Evolutionary conservation across 345 rosid species (phyloP).

Genomic region (Arabis alpina): DNA sequence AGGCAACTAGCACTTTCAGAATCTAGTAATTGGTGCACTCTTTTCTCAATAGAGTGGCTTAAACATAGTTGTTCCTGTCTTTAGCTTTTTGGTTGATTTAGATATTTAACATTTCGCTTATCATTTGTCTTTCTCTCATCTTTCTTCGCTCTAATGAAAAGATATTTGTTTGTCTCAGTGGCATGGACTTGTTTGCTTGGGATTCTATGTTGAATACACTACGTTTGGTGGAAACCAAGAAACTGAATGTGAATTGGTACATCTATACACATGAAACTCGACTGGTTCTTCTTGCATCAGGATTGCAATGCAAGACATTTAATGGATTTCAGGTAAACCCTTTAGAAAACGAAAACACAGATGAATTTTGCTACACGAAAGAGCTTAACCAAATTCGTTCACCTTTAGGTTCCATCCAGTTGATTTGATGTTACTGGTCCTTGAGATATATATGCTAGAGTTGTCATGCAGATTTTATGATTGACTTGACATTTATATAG

Average conservation of each 20-base stretch:
- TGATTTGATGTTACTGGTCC: conserved; percentile 6
- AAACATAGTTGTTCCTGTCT: conserved; percentile 21
- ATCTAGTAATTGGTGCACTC: conserved; percentile 6
- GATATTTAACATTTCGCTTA: conserved; percentile 9
- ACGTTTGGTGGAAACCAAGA: conserved; percentile 79
- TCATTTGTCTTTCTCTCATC: conserved; percentile 4
- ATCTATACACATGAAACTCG: conserved; percentile 95
- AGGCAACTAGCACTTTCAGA: conserved; percentile 18
- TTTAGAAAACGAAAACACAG: not conserved
- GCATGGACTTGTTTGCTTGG: conserved; percentile 80
- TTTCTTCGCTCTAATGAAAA: conserved; percentile 29
- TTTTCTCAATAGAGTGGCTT: conserved; percentile 6
- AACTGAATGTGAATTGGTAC: conserved; percentile 77
- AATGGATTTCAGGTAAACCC: conserved; percentile 84
- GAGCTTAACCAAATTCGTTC: not conserved
- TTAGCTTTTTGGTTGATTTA: conserved; percentile 15
- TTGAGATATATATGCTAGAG: conserved; percentile 21
- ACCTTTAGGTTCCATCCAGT: conserved; percentile 15
- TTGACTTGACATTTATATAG: conserved; percentile 1
- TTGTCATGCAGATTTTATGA: conserved; percentile 22
- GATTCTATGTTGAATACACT: conserved; percentile 66
- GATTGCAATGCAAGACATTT: conserved; percentile 91
- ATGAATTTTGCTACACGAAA: conserved; percentile 6
- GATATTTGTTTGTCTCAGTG: conserved; percentile 56
- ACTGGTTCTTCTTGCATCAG: conserved; percentile 96